Evolutionary conservation across 2,329 filamentous ascomycete genomes (phyloP).

Genomic region (Fusarium concolor): DNA sequence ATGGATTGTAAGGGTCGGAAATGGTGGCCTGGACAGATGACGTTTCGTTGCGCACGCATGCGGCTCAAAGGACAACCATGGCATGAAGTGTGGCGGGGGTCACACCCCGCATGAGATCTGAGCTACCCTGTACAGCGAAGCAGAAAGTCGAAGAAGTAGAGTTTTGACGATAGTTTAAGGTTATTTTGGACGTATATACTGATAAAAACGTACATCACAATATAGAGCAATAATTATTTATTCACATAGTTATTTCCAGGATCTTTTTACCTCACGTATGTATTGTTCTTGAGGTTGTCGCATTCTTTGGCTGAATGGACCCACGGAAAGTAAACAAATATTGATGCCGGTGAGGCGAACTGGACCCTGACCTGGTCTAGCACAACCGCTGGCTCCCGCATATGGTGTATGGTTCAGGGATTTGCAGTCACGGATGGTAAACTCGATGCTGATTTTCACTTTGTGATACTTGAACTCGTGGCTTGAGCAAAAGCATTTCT

Average conservation of each 20-base stretch:
- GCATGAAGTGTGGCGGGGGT: constrained; percentile 10
- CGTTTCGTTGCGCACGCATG: constrained; percentile 33
- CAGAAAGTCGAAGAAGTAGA: background rate
- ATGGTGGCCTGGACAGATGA: constrained; percentile 44
- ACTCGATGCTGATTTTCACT: background rate
- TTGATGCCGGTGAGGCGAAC: too few relatives aligned
- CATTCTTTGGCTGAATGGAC: background rate
- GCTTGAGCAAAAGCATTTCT: background rate
- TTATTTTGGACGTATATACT: fast-evolving
- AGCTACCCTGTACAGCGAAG: background rate
- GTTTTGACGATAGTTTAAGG: fast-evolving
- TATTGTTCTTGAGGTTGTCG: background rate
- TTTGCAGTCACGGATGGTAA: background rate
- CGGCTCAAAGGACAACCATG: constrained; percentile 18
- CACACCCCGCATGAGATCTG: constrained; percentile 17
- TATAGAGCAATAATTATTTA: fast-evolving
- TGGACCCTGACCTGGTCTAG: constrained; percentile 27
- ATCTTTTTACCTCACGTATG: fast-evolving
- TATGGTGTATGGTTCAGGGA: background rate
- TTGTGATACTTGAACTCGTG: background rate
- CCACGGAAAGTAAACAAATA: constrained; percentile 20
- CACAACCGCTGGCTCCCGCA: constrained; percentile 13
- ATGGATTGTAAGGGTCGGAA: constrained; percentile 11
- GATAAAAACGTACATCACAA: fast-evolving
- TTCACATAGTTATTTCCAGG: fast-evolving